Base-by-base conservation (phyloP, 768 basidiomycete genomes). In the Crassisporium funariophilum region DNA sequence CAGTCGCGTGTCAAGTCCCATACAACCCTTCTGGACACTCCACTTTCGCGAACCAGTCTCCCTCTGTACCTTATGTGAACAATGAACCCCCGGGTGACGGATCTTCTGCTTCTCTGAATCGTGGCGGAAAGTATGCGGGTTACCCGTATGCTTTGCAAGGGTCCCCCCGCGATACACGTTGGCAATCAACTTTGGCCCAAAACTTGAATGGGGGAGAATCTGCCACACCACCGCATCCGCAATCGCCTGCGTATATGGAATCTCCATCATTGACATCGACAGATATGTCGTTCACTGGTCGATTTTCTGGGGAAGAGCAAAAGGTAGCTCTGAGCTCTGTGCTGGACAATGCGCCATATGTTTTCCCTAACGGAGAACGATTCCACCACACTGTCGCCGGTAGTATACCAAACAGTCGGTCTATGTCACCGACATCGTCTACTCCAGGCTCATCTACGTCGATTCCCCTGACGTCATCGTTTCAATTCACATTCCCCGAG, bases 341-440 rank as follows among this genome's bases (percentile, higher is more conserved):
- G 6, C 53, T 64, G 33, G 59, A 60, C n/a, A 51, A 29, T 31
- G 62, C 62, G 2, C 59, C 61, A 6, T 66, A 60, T 41, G 53
- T 58, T 10, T 66, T 66, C 38, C 56, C 62, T 9, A 60, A 49
- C 24, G 44, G 43, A 9, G 61, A 60, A 24, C 61, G 61, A 19
- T 63, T 60, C 35, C 53, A 56, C 27, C 55, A 55, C 36, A 51
- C 48, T 34, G 27, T 58, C 19, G 41, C 46, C 17, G 55, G 58
- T 31, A 58, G 55, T 41, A 38, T 56, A 20, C 55, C 64, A 11
- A 73, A 71, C 48, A 88, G 84, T 62, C 83, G 88, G 40, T 86
- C 88, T 13, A 74, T 87, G 54, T 88, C 88, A 5, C 86, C 87
- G 29, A 75, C 78, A 21, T 73, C 77, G 16, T 83, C 87, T 2